Conservation (phyloP, 2,329 filamentous ascomycete species). For the Sarocladiaceae sp. region DNA sequence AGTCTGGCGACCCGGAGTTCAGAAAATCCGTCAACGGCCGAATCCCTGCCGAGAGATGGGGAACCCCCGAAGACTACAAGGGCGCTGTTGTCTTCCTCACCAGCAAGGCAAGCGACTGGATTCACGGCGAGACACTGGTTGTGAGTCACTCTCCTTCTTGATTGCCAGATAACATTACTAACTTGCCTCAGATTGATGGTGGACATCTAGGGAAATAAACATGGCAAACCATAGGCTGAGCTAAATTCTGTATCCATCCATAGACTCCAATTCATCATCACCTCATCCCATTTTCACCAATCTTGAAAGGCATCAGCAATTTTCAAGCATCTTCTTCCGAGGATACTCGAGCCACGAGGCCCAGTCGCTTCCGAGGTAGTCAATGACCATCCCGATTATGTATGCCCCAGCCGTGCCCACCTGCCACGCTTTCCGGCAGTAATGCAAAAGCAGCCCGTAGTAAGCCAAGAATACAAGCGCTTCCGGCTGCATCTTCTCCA, state of each 20-base stretch:
- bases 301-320: not conserved
- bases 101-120: constrained; percentile 50
- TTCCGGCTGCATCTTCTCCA: constrained; percentile 29
- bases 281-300: no score
- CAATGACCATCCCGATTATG: constrained; percentile 24
- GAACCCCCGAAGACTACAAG: constrained; percentile 51
- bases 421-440: constrained; percentile 32
- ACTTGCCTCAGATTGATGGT: not conserved
- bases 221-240: not conserved
- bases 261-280: no score
- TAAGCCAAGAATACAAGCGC: constrained; percentile 42
- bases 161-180: not conserved
- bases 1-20: constrained; percentile 37
- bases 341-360: constrained; percentile 20
- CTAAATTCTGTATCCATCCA: no score
- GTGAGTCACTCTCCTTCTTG: not conserved
- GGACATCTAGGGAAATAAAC: not conserved
- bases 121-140: constrained; percentile 39
- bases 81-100: constrained; percentile 50
- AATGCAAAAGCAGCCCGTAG: constrained; percentile 41
- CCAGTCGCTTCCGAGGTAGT: constrained; percentile 20
- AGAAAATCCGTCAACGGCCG: constrained; percentile 47
- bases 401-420: constrained; percentile 26
- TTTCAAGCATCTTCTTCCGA: constrained; percentile 2
- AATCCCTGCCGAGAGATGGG: constrained; percentile 46